phyloP scores from a whole-genome alignment of 1,284 basidiomycete genomes.

The Leccinum fallax region DNA sequence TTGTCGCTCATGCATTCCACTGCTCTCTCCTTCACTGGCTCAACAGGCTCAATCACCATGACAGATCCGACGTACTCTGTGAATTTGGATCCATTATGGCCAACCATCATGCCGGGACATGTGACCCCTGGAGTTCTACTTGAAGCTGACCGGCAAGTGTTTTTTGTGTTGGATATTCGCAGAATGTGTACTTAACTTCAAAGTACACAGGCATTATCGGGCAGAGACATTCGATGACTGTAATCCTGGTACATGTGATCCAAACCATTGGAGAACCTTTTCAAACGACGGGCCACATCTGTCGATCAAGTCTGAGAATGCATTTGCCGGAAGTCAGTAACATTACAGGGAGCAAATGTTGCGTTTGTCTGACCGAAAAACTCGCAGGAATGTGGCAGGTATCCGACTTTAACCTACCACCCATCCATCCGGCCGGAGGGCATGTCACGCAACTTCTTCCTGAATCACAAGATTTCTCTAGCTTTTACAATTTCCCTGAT shows the following conservation, averaged over 20 bases:
- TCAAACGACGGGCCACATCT: background rate
- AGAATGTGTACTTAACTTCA: conserved; percentile 5
- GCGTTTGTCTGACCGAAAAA: conserved; percentile 1
- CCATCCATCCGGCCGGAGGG: background rate
- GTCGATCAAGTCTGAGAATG: background rate
- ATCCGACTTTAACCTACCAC: background rate
- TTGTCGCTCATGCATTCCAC: background rate
- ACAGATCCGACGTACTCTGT: background rate
- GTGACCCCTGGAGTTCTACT: background rate
- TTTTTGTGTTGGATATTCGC: background rate
- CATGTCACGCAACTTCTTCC: background rate
- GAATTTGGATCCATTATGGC: background rate
- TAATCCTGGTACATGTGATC: background rate
- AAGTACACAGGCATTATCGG: background rate
- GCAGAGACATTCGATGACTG: background rate
- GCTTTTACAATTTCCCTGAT: background rate
- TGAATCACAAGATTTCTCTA: background rate
- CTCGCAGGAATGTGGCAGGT: background rate
- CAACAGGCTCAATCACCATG: background rate
- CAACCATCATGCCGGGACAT: background rate
- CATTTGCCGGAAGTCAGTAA: conserved; percentile 11
- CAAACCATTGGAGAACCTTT: background rate
- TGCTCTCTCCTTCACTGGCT: background rate
- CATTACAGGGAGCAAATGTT: background rate
- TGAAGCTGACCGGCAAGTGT: background rate